phyloP scores from a whole-genome alignment of 768 basidiomycete species.

The Aureoboletus auriporus region DNA sequence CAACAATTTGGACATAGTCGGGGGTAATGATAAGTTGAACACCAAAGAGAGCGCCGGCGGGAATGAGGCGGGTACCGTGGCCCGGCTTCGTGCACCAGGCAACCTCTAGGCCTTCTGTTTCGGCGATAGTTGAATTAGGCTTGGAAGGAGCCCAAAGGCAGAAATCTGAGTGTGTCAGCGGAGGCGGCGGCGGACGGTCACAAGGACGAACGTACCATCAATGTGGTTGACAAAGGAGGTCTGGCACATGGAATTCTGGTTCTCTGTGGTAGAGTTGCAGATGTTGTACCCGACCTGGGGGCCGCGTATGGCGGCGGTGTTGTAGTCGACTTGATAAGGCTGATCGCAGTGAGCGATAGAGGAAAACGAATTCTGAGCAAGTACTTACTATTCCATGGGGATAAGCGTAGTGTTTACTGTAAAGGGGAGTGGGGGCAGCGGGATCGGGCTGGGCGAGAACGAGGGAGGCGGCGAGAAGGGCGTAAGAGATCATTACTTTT shows the following conservation, averaged over 20 bases:
- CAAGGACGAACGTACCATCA: conserved; percentile 26
- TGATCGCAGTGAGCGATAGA: conserved; percentile 11
- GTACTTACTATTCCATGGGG: conserved; percentile 41
- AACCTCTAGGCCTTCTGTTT: conserved; percentile 67
- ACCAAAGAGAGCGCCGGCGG: conserved; percentile 57
- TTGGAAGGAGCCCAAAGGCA: conserved; percentile 60
- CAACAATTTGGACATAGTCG: conserved; percentile 58
- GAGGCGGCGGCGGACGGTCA: neutral
- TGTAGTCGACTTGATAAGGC: conserved; percentile 49
- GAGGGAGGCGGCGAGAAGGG: conserved; percentile 27
- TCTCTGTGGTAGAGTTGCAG: conserved; percentile 65
- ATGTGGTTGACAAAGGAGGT: conserved; percentile 62
- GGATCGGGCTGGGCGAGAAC: conserved; percentile 33
- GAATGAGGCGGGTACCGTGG: conserved; percentile 71
- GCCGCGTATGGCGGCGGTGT: conserved; percentile 44
- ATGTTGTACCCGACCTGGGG: conserved; percentile 61
- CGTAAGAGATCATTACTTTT: neutral
- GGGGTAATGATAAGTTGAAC: conserved; percentile 60
- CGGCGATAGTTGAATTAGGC: conserved; percentile 52
- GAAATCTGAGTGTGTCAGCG: conserved; percentile 45
- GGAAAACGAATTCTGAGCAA: neutral
- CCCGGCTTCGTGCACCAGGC: conserved; percentile 75
- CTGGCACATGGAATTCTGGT: conserved; percentile 63
- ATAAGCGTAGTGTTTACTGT: conserved; percentile 42
- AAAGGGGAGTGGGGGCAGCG: conserved; percentile 45